Percentiles rank a stretch among this genome's conserved stretches.
These are phyloP conservation scores for Tilletiaria anomala DNA, from an alignment of 1,284 basidiomycete species.

Conservation along the genomic window DNA sequence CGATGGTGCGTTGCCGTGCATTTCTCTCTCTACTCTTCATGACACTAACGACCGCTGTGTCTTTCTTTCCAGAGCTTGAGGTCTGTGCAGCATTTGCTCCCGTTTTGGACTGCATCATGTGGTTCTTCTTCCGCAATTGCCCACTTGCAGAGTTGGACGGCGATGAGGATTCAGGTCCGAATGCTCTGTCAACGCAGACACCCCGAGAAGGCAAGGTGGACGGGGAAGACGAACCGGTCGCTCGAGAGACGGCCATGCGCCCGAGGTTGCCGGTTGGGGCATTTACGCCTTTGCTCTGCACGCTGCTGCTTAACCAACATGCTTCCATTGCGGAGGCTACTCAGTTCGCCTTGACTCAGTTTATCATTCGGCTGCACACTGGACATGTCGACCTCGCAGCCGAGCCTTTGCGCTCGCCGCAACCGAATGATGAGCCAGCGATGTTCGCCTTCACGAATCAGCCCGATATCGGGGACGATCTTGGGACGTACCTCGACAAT, in stretches of 20 bases:
- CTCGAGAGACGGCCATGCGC: conserved; percentile 16
- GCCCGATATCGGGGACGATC: not conserved
- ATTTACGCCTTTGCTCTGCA: conserved; percentile 82
- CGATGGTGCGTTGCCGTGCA: conserved; percentile 67
- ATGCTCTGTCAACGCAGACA: conserved; percentile 5
- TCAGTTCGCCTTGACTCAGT: conserved; percentile 60
- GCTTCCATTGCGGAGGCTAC: conserved; percentile 58
- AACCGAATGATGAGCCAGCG: not conserved
- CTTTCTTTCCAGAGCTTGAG: conserved; percentile 53
- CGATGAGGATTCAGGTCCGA: not conserved
- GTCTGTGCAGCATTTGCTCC: conserved; percentile 82
- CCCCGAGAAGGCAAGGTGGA: conserved; percentile 1
- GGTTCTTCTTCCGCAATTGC: conserved; percentile 79
- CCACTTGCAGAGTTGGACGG: conserved; percentile 13
- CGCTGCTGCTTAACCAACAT: conserved; percentile 68
- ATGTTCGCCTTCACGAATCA: not conserved
- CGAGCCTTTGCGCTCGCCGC: not conserved
- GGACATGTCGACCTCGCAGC: not conserved
- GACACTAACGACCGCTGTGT: not conserved
- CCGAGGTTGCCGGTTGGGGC: conserved; percentile 60
- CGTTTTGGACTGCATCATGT: conserved; percentile 67
- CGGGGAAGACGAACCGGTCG: conserved; percentile 11
- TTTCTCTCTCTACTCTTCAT: not conserved
- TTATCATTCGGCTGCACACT: conserved; percentile 50
- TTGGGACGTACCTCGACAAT: not conserved